Evolutionary conservation across 352 stramenopile genomes (phyloP), one percentile per base, ranked within the genome.

Genomic region (Phytophthora multivora): DNA sequence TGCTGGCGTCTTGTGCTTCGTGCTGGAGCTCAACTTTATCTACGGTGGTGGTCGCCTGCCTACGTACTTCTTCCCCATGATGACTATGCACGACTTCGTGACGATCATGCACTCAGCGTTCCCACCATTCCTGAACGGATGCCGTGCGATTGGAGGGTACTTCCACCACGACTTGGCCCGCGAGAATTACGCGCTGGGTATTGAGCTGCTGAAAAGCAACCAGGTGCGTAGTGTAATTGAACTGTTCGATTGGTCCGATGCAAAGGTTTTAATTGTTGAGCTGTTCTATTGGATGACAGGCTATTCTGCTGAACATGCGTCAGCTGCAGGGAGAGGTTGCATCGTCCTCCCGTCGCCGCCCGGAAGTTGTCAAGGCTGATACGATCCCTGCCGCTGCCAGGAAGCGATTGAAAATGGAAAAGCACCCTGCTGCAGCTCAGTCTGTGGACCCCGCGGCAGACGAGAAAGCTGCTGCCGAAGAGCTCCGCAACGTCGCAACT

Each of bases 121-220:
- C 69, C 94, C 97, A 18, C 88, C 93, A 0, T 98, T 97, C 69
- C 90, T 99, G 82, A 99, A 99, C 79, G 97, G 97, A 50, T 97
- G 95, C 71, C 91, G 96, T 47, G 96, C 91, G n/a, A 88, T 99
- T 64, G 93, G 95, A 26, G 83, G 80, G 25, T 98, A 95, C 77
- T 92, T 98, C 62, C 82, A 90, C 67, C 76, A 73, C 46, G 80
- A 89, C 51, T 57, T 92, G 30, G 80, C 76, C 4, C 73, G 74
- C 12, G 80, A 91, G 47, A 94, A 94, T 66, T 90, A 91, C 52
- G 65, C 69, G 35, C 61, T 94, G 36, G 78, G 81, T 40, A 58
- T 94, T 15, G 86, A 94, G 41, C 63, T 94, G 40, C 74, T 94
- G 39, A 90, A 90, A 63, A 91, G 78, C 69, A 92, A 94, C 59